Conservation (phyloP, 495 filamentous ascomycete genomes). For the Symbiotaphrina buchneri region DNA sequence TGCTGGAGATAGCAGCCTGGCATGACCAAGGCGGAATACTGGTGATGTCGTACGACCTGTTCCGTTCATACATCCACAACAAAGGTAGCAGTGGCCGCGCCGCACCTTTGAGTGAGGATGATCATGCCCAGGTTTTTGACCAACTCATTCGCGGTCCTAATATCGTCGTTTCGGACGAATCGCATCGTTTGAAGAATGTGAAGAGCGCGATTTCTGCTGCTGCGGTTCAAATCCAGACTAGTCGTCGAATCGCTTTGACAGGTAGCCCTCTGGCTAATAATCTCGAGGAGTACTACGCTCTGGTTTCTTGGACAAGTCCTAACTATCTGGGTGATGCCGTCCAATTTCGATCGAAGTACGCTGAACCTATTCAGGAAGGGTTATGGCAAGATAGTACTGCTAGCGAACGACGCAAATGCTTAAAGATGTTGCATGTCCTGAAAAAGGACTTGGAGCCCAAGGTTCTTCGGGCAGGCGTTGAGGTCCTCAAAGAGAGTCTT, state of each 20-base stretch:
- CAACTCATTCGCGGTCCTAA: slow-evolving; percentile 36
- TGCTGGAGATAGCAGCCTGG: slow-evolving; percentile 24
- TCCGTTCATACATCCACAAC: slow-evolving; percentile 24
- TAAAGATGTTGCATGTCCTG: slow-evolving; percentile 46
- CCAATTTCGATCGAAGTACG: slow-evolving; percentile 47
- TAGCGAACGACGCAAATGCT: slow-evolving; percentile 26
- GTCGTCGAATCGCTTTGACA: slow-evolving; percentile 62
- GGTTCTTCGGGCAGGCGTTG: slow-evolving; percentile 50
- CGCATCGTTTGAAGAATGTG: slow-evolving; percentile 54
- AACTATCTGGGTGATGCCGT: slow-evolving; percentile 40
- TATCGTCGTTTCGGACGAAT: slow-evolving; percentile 76
- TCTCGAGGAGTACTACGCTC: slow-evolving; percentile 56
- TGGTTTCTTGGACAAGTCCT: slow-evolving; percentile 78
- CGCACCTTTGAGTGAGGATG: slow-evolving; percentile 11
- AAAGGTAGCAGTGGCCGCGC: slow-evolving; percentile 6
- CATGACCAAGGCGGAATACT: slow-evolving; percentile 43
- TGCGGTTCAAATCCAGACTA: slow-evolving; percentile 34
- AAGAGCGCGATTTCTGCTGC: slow-evolving; percentile 24
- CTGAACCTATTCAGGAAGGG: slow-evolving; percentile 50
- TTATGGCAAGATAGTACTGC: slow-evolving; percentile 36
- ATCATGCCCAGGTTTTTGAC: slow-evolving; percentile 16
- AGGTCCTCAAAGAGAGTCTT: slow-evolving; percentile 37
- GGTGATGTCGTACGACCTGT: slow-evolving; percentile 49
- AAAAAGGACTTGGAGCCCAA: slow-evolving; percentile 55
- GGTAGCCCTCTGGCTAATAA: slow-evolving; percentile 75